A percentile compares a stretch with the other conserved stretches of the same genome.
These are phyloP conservation scores for Cadophora malorum DNA, from an alignment of 2,329 filamentous ascomycete genomes.

Conservation along the genomic window DNA sequence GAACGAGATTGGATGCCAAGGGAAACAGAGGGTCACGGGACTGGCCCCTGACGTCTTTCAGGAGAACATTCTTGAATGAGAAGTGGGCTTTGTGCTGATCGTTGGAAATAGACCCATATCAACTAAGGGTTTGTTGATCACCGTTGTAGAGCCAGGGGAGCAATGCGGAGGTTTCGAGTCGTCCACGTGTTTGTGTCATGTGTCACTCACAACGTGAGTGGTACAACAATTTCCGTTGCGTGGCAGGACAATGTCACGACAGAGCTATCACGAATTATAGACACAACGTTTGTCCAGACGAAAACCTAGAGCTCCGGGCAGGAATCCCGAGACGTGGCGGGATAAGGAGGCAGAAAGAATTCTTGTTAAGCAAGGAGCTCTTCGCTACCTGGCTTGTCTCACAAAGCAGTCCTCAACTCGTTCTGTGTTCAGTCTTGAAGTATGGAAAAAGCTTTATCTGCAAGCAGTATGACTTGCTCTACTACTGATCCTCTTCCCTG, in stretches of 20 bases:
- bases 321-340: conserved; percentile 16
- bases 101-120: not conserved
- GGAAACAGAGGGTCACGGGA: not conserved
- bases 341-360: conserved; percentile 10
- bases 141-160: not conserved
- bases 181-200: conserved; percentile 14
- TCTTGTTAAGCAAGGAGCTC: not conserved
- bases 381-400: not conserved
- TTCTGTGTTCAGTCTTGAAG: not conserved
- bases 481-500: no score
- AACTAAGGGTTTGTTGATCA: not conserved
- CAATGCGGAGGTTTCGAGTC: not conserved
- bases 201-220: not conserved
- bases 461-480: not conserved
- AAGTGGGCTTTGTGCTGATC: not conserved
- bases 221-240: not conserved
- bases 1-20: conserved; percentile 9
- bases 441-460: not conserved
- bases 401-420: not conserved
- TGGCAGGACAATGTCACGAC: not conserved
- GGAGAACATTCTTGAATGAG: not conserved
- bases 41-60: not conserved
- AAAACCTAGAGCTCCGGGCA: not conserved
- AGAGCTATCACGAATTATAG: not conserved
- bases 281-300: not conserved